Conservation (phyloP, 2,329 filamentous ascomycete genomes). For the Didymella exigua region DNA sequence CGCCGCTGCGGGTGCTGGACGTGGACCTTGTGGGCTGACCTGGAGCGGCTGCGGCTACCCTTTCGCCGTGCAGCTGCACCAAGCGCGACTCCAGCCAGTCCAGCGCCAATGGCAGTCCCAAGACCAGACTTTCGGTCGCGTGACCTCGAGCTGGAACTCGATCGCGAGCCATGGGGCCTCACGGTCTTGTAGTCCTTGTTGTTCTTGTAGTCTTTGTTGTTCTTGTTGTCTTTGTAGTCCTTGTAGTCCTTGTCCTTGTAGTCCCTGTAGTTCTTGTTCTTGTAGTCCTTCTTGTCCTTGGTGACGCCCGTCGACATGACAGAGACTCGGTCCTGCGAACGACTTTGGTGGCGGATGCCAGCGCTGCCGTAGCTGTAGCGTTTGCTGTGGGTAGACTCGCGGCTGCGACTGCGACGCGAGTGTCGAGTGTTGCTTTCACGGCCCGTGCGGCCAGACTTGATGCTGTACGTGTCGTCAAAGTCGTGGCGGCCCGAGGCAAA, state of each 20-base stretch:
- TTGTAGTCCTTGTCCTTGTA: too few relatives aligned
- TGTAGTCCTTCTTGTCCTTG: slow-evolving; percentile 44
- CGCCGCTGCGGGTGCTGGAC: slow-evolving; percentile 37
- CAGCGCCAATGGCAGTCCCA: slow-evolving; percentile 48
- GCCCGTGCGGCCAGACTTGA: slow-evolving; percentile 61
- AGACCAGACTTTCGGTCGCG: slow-evolving; percentile 44
- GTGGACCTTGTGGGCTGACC: slow-evolving; percentile 41
- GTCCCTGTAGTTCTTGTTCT: too few relatives aligned
- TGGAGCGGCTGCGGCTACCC: slow-evolving; percentile 43
- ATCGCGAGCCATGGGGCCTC: slow-evolving; percentile 31
- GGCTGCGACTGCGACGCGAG: slow-evolving; percentile 43
- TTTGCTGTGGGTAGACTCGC: slow-evolving; percentile 47
- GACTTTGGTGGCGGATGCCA: slow-evolving; percentile 47
- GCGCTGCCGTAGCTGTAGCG: slow-evolving; percentile 54
- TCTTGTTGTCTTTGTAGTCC: too few relatives aligned
- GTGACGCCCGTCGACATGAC: slow-evolving; percentile 43
- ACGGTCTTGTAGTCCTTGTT: slow-evolving; percentile 45
- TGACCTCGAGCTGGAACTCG: slow-evolving; percentile 49
- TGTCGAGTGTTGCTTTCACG: slow-evolving; percentile 43
- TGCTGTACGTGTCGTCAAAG: slow-evolving; percentile 66
- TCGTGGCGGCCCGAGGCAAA: slow-evolving; percentile 57
- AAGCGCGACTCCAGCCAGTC: slow-evolving; percentile 49
- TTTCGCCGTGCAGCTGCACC: slow-evolving; percentile 37
- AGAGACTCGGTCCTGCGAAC: slow-evolving; percentile 43
- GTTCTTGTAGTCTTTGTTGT: slow-evolving; percentile 41